Base-by-base conservation (phyloP, 2,329 filamentous ascomycete species). In the Trichoderma sp. region DNA sequence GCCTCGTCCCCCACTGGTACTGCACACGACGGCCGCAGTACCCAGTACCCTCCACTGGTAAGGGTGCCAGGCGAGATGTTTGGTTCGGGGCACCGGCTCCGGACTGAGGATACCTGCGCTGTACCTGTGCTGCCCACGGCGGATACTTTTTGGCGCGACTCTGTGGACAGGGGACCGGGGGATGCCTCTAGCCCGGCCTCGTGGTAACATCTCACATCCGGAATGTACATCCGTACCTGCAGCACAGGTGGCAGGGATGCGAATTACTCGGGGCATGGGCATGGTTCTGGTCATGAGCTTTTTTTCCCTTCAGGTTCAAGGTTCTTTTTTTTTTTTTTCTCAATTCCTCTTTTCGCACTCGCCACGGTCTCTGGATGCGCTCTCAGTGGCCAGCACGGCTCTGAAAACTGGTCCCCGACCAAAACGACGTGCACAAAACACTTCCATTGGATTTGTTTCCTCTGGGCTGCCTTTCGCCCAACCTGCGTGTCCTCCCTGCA, bases 211-310 rank as follows among this genome's bases (percentile, higher is more conserved):
- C 39, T 64, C 68, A 57, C 58, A 55, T 70, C 59, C 68, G 58
- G 68, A 64, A 70, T 30, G 59, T 63, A 59, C 47, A 47, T 58
- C 68, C 68, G 68, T 64, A 70, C 59, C 68, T 70, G 68, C 68
- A 70, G 68, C 39, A 57, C 47, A 28, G 47, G 47, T 9, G n/a
- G 17, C 68, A 53, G 50, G 68, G 68, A 64, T 70, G 47, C 47
- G 43, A 55, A 43, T 28, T 69, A 6, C 47, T 70, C 47, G 68
- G 67, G n/a, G 15, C 36, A 39, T 39, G 36, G 36, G 36, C 36
- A 39, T 39, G 36, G 36, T 39, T 39, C 0, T 39, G 39, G 39
- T 0, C 39, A 17, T 43, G 39, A 43, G 39, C 15, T 43, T 43
- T 43, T 43, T 43, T n/a, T 43, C 39, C 39, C 15, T 39, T 39